Evolutionary conservation across 495 filamentous ascomycete species (phyloP).

Genomic region (Aspergillus olivimuriae): DNA sequence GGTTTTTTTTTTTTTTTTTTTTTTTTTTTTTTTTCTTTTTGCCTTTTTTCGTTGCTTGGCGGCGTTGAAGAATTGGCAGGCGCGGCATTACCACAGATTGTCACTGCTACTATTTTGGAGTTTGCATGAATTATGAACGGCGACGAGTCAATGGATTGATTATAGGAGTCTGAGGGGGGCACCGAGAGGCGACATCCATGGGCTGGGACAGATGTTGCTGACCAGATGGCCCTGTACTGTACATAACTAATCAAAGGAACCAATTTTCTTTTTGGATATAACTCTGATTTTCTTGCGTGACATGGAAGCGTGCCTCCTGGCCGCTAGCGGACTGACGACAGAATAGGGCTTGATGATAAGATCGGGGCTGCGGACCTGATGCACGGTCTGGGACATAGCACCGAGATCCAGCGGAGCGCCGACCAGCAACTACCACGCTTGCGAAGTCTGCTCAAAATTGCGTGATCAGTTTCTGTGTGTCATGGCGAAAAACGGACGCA

Average conservation of each 20-base stretch:
- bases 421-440: no score
- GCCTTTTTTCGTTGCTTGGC: no score
- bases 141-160: slow-evolving; percentile 6
- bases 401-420: no score
- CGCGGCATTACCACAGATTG: slow-evolving; percentile 24
- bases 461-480: slow-evolving; percentile 47
- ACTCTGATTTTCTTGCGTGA: neutral
- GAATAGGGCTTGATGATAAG: neutral
- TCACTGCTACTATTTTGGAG: slow-evolving; percentile 17
- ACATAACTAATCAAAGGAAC: slow-evolving; percentile 20
- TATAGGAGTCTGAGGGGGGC: slow-evolving; percentile 6
- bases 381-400: neutral
- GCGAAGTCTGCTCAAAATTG: slow-evolving; percentile 11
- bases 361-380: neutral
- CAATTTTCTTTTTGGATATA: slow-evolving; percentile 5
- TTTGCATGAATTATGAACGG: slow-evolving; percentile 13
- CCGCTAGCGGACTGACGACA: neutral
- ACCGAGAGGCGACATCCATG: slow-evolving; percentile 2
- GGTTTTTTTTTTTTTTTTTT: slow-evolving; percentile 7
- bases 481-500: slow-evolving; percentile 14
- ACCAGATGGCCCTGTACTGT: slow-evolving; percentile 17
- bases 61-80: slow-evolving; percentile 1
- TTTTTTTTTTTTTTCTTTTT: slow-evolving; percentile 2
- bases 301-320: no score
- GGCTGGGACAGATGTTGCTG: slow-evolving; percentile 13